A percentile compares a stretch with the other conserved stretches of the same genome.
Conservation (phyloP, 2,329 filamentous ascomycete genomes). For the Ophiostoma sp. region DNA sequence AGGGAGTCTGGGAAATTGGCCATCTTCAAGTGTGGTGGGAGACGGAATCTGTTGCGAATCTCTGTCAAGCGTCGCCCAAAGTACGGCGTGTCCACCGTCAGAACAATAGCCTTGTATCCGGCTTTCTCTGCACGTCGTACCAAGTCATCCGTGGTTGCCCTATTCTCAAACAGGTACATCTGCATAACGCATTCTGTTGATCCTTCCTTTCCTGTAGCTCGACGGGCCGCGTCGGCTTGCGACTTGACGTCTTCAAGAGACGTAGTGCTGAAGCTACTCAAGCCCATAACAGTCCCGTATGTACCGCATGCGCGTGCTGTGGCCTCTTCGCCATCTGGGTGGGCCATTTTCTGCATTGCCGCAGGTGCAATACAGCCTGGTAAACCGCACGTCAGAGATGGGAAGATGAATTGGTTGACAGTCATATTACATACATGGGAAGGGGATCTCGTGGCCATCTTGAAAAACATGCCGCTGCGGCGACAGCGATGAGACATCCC, state of each 20-base stretch:
- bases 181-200: neutral
- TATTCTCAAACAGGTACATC: conserved; percentile 14
- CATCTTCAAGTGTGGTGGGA: neutral
- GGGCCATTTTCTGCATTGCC: conserved; percentile 8
- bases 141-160: conserved; percentile 4
- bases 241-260: neutral
- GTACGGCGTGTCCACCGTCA: conserved; percentile 10
- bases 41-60: neutral
- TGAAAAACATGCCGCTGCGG: neutral
- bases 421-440: neutral
- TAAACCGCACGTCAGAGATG: too few relatives aligned
- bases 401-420: neutral
- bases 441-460: neutral
- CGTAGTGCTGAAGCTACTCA: conserved; percentile 10
- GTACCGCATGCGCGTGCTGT: neutral
- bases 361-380: conserved; percentile 1
- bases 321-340: neutral
- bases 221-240: neutral
- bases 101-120: conserved; percentile 3
- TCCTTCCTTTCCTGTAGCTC: neutral
- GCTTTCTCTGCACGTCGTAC: neutral
- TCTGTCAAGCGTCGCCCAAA: neutral
- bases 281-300: conserved; percentile 9
- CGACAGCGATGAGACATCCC: neutral
- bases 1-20: conserved; percentile 9